Percentiles rank a stretch among this genome's conserved stretches.
phyloP scores from a whole-genome alignment of 2,329 filamentous ascomycete genomes.

The Pezicula radicicola region DNA sequence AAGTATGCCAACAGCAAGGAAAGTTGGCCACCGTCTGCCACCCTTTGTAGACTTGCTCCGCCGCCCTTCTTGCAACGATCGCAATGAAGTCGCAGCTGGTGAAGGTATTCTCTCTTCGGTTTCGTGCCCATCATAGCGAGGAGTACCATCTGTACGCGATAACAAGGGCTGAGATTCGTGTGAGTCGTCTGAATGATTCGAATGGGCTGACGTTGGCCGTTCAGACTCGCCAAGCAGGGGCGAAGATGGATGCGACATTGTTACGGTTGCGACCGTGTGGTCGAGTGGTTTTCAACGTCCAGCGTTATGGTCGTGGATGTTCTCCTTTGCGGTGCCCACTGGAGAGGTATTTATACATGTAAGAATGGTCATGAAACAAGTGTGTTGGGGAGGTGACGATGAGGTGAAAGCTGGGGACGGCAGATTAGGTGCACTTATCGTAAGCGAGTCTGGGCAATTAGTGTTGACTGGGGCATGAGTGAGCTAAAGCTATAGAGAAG shows the following conservation, averaged over 20 bases:
- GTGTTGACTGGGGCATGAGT: neutral
- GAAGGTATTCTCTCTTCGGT: conserved; percentile 21
- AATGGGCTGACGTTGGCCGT: conserved; percentile 16
- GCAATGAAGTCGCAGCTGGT: conserved; percentile 31
- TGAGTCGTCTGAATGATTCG: conserved; percentile 19
- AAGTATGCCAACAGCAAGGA: conserved; percentile 68
- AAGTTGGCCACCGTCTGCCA: conserved; percentile 68
- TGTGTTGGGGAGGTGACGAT: neutral
- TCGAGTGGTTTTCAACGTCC: conserved; percentile 6
- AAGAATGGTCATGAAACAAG: neutral
- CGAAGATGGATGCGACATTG: conserved; percentile 15
- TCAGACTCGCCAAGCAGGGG: conserved; percentile 21
- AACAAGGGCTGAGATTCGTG: conserved; percentile 32
- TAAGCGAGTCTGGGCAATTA: neutral
- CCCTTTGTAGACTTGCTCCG: conserved; percentile 30
- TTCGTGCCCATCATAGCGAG: conserved; percentile 26
- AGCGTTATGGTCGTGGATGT: conserved; percentile 4
- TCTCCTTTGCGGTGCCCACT: neutral
- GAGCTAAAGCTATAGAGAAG: no score
- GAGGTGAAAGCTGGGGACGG: no score
- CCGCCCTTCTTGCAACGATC: conserved; percentile 25
- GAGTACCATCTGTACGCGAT: conserved; percentile 21
- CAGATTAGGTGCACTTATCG: neutral
- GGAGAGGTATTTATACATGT: no score
- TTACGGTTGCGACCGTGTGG: neutral